These are phyloP conservation scores for Aspergillus tamarii DNA, from an alignment of 2,329 filamentous ascomycete species.

Conservation along the genomic window DNA sequence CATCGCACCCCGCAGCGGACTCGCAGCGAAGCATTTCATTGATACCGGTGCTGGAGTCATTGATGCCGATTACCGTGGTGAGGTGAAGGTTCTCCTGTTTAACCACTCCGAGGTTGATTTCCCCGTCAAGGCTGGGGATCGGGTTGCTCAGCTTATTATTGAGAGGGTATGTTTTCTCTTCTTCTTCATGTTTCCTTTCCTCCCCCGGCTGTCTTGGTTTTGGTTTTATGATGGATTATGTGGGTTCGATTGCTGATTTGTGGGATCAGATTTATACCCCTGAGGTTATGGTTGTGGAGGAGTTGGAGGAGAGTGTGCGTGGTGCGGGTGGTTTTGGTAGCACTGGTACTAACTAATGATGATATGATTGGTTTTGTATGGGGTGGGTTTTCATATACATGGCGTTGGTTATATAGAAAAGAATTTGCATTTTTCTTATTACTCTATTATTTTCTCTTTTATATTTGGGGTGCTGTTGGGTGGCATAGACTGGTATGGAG, in stretches of 20 bases:
- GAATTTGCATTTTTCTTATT: neutral
- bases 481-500: neutral
- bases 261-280: constrained; percentile 76
- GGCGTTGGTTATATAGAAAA: constrained; percentile 7
- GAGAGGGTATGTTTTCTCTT: constrained; percentile 63
- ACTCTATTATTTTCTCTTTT: neutral
- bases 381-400: neutral
- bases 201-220: neutral
- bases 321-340: constrained; percentile 92
- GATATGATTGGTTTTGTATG: neutral
- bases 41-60: constrained; percentile 96
- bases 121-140: constrained; percentile 79
- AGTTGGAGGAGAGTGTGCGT: constrained; percentile 86
- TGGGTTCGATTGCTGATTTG: neutral
- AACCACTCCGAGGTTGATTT: constrained; percentile 88
- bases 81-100: constrained; percentile 92
- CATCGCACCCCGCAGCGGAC: constrained; percentile 85
- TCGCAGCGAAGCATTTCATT: constrained; percentile 93
- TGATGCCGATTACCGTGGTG: constrained; percentile 94
- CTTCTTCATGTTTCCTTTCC: neutral
- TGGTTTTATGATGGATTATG: too few species aligned
- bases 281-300: constrained; percentile 83
- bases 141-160: constrained; percentile 88
- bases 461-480: neutral
- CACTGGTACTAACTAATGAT: constrained; percentile 60